These are phyloP conservation scores for Galerina marginata DNA, from an alignment of 768 basidiomycete species.

Conservation along the genomic window DNA sequence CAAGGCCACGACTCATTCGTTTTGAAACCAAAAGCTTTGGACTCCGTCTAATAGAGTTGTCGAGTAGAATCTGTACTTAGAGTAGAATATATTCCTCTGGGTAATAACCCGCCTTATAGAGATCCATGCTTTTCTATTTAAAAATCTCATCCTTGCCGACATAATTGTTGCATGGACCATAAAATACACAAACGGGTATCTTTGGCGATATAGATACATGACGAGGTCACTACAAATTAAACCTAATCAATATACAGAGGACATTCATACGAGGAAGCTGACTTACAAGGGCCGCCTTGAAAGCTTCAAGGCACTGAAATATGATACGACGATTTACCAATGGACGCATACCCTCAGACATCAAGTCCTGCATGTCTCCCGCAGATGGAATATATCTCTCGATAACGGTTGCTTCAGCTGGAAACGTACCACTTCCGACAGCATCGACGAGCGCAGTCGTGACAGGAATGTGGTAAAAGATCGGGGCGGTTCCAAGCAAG, in stretches of 20 bases:
- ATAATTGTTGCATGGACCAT: no score
- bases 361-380: no score
- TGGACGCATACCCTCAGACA: not conserved
- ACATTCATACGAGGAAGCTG: no score
- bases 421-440: not conserved
- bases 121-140: no score
- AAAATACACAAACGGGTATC: no score
- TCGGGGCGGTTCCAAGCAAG: not conserved
- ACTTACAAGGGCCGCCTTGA: not conserved
- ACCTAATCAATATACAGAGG: no score
- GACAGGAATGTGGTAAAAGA: not conserved
- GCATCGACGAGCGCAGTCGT: not conserved
- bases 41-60: not conserved
- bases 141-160: no score
- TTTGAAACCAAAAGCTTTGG: no score
- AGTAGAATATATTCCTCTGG: constrained; percentile 24
- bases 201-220: no score
- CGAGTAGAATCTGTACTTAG: not conserved
- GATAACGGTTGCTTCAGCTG: not conserved
- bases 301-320: not conserved
- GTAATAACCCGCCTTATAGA: constrained; percentile 22
- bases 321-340: not conserved
- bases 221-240: no score
- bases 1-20: not conserved
- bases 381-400: not conserved